phyloP scores from a whole-genome alignment of 768 basidiomycete genomes.

The Cystoderma amianthinum region DNA sequence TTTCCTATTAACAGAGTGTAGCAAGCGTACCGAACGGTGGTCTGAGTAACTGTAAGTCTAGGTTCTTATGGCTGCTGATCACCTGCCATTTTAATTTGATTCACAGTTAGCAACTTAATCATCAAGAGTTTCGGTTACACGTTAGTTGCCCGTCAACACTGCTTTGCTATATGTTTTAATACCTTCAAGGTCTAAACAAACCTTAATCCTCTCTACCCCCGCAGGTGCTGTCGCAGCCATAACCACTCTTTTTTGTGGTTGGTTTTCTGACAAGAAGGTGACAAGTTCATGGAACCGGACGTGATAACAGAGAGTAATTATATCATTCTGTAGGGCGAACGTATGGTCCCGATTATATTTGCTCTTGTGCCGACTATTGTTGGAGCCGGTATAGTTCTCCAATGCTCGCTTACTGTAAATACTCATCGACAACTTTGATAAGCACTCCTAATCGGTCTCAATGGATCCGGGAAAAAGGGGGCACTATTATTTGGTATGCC shows the following conservation, averaged over 20 bases:
- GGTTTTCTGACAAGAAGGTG: conserved; percentile 62
- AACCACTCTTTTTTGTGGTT: conserved; percentile 48
- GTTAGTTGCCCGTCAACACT: conserved; percentile 22
- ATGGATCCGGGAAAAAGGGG: conserved; percentile 39
- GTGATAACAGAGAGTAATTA: not conserved
- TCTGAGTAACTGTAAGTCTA: conserved; percentile 49
- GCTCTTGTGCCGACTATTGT: conserved; percentile 53
- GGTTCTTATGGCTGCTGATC: not conserved
- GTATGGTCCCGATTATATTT: conserved; percentile 56
- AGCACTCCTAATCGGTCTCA: conserved; percentile 50
- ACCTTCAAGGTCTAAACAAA: conserved; percentile 42
- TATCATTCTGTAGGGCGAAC: conserved; percentile 31
- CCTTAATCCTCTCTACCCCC: conserved; percentile 53
- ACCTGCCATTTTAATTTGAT: not conserved
- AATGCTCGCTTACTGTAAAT: no score
- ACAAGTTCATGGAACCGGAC: not conserved
- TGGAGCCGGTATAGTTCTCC: conserved; percentile 37
- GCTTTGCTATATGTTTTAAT: not conserved
- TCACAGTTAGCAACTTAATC: conserved; percentile 53
- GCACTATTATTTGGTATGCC: conserved; percentile 47
- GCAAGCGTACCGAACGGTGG: conserved; percentile 64
- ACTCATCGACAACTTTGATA: no score
- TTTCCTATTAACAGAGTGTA: conserved; percentile 14
- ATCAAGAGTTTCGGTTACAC: conserved; percentile 62
- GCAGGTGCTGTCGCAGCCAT: conserved; percentile 41